phyloP scores from a whole-genome alignment of 495 filamentous ascomycete species.

The Penicillium bovifimosum region DNA sequence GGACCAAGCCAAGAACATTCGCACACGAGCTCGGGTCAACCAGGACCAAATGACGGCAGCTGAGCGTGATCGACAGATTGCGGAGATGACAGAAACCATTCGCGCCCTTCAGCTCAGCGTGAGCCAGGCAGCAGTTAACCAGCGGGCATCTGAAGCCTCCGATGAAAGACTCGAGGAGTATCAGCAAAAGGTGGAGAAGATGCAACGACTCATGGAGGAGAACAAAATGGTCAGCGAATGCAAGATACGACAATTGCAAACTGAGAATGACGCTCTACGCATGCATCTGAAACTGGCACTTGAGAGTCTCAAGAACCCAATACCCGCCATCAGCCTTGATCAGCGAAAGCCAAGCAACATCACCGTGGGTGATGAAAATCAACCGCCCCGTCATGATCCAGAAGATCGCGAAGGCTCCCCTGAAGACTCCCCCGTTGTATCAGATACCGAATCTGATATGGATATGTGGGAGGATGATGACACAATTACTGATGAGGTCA shows the following conservation, averaged over 20 bases:
- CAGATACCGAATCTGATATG: conserved; percentile 27
- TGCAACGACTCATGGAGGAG: conserved; percentile 96
- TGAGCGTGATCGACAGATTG: conserved; percentile 88
- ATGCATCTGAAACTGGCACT: conserved; percentile 80
- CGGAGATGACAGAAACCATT: conserved; percentile 91
- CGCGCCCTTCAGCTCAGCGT: conserved; percentile 73
- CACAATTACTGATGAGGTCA: conserved; percentile 16
- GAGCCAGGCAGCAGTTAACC: conserved; percentile 42
- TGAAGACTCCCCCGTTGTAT: conserved; percentile 24
- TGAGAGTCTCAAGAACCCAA: conserved; percentile 85
- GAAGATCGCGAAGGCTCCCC: conserved; percentile 39
- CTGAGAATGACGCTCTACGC: conserved; percentile 82
- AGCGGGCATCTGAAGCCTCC: conserved; percentile 48
- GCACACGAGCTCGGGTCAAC: conserved; percentile 93
- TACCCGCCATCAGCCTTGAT: conserved; percentile 44
- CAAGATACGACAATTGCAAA: conserved; percentile 81
- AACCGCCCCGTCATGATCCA: conserved; percentile 26
- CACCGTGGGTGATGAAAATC: conserved; percentile 39
- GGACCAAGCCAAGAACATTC: conserved; percentile 95
- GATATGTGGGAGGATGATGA: conserved; percentile 43
- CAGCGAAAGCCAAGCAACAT: conserved; percentile 29
- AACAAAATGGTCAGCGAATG: conserved; percentile 76
- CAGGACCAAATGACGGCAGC: conserved; percentile 82
- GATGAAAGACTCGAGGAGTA: conserved; percentile 86
- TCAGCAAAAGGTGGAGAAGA: conserved; percentile 71